Evolutionary conservation across 352 stramenopile genomes (phyloP).

Genomic region (Phytophthora melonis): DNA sequence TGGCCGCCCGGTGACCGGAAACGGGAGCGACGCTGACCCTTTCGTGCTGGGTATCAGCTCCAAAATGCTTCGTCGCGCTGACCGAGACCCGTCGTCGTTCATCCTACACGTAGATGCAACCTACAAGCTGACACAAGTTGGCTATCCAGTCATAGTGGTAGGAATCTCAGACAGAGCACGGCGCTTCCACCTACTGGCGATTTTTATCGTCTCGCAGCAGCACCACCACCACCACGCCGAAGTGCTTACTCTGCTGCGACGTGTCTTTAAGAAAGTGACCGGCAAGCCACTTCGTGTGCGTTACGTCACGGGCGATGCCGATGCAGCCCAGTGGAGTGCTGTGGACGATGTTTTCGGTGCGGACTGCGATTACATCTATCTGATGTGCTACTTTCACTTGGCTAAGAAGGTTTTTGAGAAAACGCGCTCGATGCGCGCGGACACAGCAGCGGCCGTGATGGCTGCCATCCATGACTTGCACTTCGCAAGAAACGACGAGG

Average conservation of each 20-base stretch:
- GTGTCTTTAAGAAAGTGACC: neutral
- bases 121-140: constrained; percentile 35
- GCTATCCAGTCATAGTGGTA: constrained; percentile 31
- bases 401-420: constrained; percentile 27
- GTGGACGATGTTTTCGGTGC: constrained; percentile 7
- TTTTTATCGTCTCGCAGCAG: constrained; percentile 35
- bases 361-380: neutral
- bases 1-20: constrained; percentile 1
- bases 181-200: constrained; percentile 30
- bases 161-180: constrained; percentile 28
- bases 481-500: constrained; percentile 6
- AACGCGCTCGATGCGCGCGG: neutral
- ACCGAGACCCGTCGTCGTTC: constrained; percentile 11
- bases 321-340: constrained; percentile 31
- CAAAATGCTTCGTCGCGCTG: constrained; percentile 13
- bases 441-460: constrained; percentile 8
- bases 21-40: constrained; percentile 14
- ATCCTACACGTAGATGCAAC: constrained; percentile 42
- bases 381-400: constrained; percentile 38
- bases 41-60: constrained; percentile 23
- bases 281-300: constrained; percentile 11
- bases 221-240: constrained; percentile 15
- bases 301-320: constrained; percentile 34
- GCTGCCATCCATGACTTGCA: constrained; percentile 15
- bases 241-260: neutral